A percentile compares a stretch with the other conserved stretches of the same genome.
Evolutionary conservation across 164 flowering plant genomes (phyloP).

Genomic region (Paratinospora sagittata): DNA sequence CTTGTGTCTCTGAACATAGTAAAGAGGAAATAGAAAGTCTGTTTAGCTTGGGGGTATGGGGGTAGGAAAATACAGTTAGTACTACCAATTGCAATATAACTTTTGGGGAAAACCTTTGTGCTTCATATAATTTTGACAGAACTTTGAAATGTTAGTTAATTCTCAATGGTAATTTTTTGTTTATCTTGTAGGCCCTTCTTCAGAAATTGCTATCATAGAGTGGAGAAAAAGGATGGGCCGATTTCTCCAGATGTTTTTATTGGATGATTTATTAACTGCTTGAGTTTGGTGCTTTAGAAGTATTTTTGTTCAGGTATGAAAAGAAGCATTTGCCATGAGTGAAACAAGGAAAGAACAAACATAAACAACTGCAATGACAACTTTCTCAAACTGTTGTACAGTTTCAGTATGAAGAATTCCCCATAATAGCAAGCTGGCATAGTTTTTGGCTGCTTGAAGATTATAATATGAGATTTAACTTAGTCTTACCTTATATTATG

Average conservation of each 20-base stretch:
- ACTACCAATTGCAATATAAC: no score
- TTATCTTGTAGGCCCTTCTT: conserved; percentile 9
- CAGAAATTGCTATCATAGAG: not conserved
- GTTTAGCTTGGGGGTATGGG: no score
- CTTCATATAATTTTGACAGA: not conserved
- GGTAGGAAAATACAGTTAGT: no score
- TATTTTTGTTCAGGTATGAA: not conserved
- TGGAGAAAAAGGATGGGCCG: not conserved
- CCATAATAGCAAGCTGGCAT: no score
- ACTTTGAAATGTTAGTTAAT: not conserved
- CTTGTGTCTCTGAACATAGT: no score
- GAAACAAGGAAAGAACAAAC: not conserved
- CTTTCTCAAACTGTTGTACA: not conserved
- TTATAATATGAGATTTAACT: no score
- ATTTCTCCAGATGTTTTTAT: not conserved
- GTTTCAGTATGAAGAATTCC: not conserved
- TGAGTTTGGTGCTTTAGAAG: not conserved
- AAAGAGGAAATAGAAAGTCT: no score
- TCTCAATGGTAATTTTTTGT: not conserved
- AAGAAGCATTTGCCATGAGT: not conserved
- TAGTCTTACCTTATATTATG: no score
- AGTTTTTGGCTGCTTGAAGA: no score
- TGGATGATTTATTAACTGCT: not conserved
- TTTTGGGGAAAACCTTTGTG: not conserved
- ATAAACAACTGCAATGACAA: not conserved